Evolutionary conservation across 306 rosid genomes (phyloP).

Genomic region (Cercis canadensis): DNA sequence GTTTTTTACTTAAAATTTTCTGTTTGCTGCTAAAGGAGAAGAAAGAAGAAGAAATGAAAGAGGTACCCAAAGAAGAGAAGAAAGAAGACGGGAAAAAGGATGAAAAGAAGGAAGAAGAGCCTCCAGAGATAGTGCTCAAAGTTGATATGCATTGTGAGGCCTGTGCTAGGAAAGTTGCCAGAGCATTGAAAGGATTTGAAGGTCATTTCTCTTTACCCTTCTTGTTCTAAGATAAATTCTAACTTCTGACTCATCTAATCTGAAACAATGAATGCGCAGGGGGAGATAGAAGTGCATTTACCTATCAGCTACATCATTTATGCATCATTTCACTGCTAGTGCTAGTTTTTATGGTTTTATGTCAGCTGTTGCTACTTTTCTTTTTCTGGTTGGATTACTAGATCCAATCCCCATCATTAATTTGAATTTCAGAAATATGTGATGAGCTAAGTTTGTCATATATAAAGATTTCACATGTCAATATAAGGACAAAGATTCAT

Average conservation of each 20-base stretch:
- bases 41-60: conserved; percentile 44
- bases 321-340: conserved; percentile 13
- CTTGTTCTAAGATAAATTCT: conserved; percentile 5
- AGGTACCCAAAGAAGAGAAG: conserved; percentile 50
- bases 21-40: conserved; percentile 47
- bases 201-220: conserved; percentile 51
- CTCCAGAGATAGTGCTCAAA: conserved; percentile 78
- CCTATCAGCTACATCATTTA: neutral
- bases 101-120: conserved; percentile 55
- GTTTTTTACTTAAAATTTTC: conserved; percentile 7
- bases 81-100: conserved; percentile 39
- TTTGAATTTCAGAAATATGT: conserved; percentile 34
- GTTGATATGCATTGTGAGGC: conserved; percentile 99
- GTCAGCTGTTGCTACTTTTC: conserved; percentile 31
- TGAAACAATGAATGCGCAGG: neutral
- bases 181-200: conserved; percentile 88
- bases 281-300: neutral
- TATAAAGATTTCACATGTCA: conserved; percentile 17
- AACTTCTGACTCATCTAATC: conserved; percentile 1
- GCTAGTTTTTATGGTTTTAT: conserved; percentile 3
- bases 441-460: conserved; percentile 24
- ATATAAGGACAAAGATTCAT: conserved; percentile 39
- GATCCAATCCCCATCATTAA: no score
- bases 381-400: conserved; percentile 33
- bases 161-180: conserved; percentile 87